phyloP scores from a whole-genome alignment of 768 basidiomycete genomes.

The Sarcodon sp. region DNA sequence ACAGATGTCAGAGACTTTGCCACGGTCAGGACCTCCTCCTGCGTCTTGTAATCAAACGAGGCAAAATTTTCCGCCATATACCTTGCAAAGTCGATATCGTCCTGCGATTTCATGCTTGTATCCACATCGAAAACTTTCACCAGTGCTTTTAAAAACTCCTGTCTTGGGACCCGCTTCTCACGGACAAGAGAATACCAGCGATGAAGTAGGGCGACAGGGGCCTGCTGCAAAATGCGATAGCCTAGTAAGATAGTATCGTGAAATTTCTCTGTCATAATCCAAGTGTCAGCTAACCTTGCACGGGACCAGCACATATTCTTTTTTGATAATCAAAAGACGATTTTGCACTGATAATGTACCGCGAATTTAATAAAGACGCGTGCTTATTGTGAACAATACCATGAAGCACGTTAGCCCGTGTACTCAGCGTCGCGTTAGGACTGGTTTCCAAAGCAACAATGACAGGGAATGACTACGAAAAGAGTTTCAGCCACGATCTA shows the following conservation, averaged over 20 bases:
- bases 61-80: constrained; percentile 96
- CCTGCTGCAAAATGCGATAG: constrained; percentile 43
- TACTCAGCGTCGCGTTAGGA: constrained; percentile 40
- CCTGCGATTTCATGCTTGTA: constrained; percentile 47
- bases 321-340: constrained; percentile 79
- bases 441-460: constrained; percentile 92
- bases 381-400: constrained; percentile 80
- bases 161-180: constrained; percentile 77
- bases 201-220: constrained; percentile 64
- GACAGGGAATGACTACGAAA: constrained; percentile 72
- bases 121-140: constrained; percentile 75
- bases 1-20: constrained; percentile 67
- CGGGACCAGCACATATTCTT: constrained; percentile 28
- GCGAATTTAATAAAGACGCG: constrained; percentile 75
- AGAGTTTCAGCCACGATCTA: background rate
- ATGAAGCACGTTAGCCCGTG: constrained; percentile 73
- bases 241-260: constrained; percentile 24
- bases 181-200: constrained; percentile 87
- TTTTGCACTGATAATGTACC: constrained; percentile 70
- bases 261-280: no score
- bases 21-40: constrained; percentile 84
- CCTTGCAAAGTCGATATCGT: constrained; percentile 75
- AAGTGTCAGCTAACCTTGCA: constrained; percentile 35
- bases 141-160: constrained; percentile 80
- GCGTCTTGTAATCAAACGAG: constrained; percentile 86